Evolutionary conservation across 140 eudicot genomes (phyloP).

Genomic region (Ambrosia hybrid): DNA sequence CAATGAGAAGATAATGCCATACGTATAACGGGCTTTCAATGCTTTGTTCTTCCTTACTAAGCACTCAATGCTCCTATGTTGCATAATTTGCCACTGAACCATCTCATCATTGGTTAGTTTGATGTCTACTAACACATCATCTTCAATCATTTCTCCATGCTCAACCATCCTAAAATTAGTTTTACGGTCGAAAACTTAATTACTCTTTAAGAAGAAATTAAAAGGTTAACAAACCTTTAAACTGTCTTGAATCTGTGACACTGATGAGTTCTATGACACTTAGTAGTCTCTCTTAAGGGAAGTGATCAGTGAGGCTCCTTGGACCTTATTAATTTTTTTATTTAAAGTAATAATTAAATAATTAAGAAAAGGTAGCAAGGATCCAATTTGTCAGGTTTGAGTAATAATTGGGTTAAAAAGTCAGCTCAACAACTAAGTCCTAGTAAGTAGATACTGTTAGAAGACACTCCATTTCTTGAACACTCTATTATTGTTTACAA

Average conservation of each 20-base stretch:
- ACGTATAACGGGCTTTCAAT: constrained; percentile 67
- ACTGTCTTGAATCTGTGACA: constrained; percentile 16
- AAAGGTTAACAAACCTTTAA: constrained; percentile 27
- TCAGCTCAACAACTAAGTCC: constrained; percentile 50
- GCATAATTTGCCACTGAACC: constrained; percentile 41
- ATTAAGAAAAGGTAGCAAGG: constrained; percentile 42
- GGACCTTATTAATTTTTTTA: constrained; percentile 2
- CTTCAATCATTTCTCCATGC: constrained; percentile 31
- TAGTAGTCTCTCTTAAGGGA: constrained; percentile 21
- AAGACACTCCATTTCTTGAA: constrained; percentile 38
- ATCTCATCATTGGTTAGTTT: constrained; percentile 43
- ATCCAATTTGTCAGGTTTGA: constrained; percentile 61
- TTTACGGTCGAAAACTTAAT: neutral
- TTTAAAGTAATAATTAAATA: constrained; percentile 27
- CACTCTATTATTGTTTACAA: constrained; percentile 27
- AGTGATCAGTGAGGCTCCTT: constrained; percentile 41
- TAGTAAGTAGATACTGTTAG: constrained; percentile 31
- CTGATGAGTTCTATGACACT: constrained; percentile 2
- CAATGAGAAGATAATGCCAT: constrained; percentile 77
- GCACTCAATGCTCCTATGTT: constrained; percentile 45
- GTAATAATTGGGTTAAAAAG: constrained; percentile 39
- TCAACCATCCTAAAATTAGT: constrained; percentile 39
- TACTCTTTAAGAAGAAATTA: constrained; percentile 5
- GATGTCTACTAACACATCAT: constrained; percentile 39
- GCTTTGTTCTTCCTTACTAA: constrained; percentile 46